Base-by-base conservation (phyloP, 805 yeast species). In the Pichia rugopelliculosa region DNA sequence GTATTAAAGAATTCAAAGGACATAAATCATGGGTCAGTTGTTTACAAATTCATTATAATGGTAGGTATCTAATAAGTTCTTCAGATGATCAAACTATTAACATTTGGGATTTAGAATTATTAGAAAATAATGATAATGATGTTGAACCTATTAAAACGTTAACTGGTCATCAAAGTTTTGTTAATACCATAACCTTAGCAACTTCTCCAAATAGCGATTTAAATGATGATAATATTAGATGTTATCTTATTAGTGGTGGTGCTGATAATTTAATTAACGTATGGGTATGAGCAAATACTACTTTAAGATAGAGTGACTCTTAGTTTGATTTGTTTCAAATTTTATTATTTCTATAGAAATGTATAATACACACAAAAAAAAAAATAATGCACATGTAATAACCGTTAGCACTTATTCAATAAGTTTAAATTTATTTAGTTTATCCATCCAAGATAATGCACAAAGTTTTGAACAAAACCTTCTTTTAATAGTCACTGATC, bases 1-100 rank as follows among this genome's bases (percentile, higher is more conserved):
- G 77, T 23, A 57, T 87, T 1, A 70, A 73, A 22, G 79, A 80
- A 18, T 66, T 87, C 11, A 57, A 66, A 7, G 96, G 93, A 2
- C 97, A 90, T 64, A 78, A 79, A 43, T 85, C 93, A 10, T 90
- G 98, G 98, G 84, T 91, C 1, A 77, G 84, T 51, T 76, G 80
- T 8, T 57, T 89, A 6, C 68, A 69, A 10, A 66, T 84, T 42
- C 96, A 88, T 64, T 95, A 96, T 1, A 79, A 77, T 55, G 95
- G 93, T 0, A 71, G 80, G 36, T 79, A 76, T 55, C 60, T 88
- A 17, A 70, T 83, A 41, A 79, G 88, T 40, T 82, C 84, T 17
- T 74, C 90, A 17, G 98, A 90, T 62, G 97, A 90, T 62, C 80
- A 80, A 53, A 69, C 80, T 1, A 74, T 90, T 30, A 75, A 80